phyloP scores from a whole-genome alignment of 2,329 filamentous ascomycete genomes.

The Ophiosphaerella korrae region DNA sequence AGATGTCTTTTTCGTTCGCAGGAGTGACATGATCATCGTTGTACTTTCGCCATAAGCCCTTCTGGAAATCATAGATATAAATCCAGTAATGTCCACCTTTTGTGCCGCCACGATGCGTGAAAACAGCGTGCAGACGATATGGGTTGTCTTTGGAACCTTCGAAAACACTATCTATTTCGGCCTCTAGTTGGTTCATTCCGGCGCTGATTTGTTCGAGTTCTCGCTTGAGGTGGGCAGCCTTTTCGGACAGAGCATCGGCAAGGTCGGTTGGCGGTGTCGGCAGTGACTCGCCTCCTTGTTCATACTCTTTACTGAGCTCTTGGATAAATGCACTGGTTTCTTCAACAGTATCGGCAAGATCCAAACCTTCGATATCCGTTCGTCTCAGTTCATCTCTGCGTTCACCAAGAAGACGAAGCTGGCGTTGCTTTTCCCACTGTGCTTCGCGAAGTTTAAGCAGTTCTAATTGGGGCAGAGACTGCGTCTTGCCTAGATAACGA shows the following conservation, averaged over 20 bases:
- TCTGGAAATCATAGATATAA: slow-evolving; percentile 88
- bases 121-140: slow-evolving; percentile 88
- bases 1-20: slow-evolving; percentile 67
- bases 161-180: slow-evolving; percentile 64
- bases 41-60: slow-evolving; percentile 85
- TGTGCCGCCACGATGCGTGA: slow-evolving; percentile 78
- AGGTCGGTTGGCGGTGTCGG: slow-evolving; percentile 30
- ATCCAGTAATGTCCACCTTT: slow-evolving; percentile 89
- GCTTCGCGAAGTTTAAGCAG: slow-evolving; percentile 69
- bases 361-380: slow-evolving; percentile 37
- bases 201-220: slow-evolving; percentile 33
- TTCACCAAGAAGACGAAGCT: slow-evolving; percentile 62
- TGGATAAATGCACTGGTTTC: slow-evolving; percentile 35
- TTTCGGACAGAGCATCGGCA: slow-evolving; percentile 21
- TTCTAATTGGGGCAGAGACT: slow-evolving; percentile 39
- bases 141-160: slow-evolving; percentile 66
- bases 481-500: slow-evolving; percentile 65
- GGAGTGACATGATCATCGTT: slow-evolving; percentile 85
- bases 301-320: slow-evolving; percentile 17
- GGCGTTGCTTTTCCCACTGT: slow-evolving; percentile 75
- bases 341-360: slow-evolving; percentile 37
- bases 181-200: slow-evolving; percentile 54
- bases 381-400: slow-evolving; percentile 50
- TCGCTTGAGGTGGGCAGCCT: slow-evolving; percentile 28
- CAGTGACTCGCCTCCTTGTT: slow-evolving; percentile 7